Conservation (phyloP, 1,139 yeast genomes). For the Yamadazyma pseudoaaseri region DNA sequence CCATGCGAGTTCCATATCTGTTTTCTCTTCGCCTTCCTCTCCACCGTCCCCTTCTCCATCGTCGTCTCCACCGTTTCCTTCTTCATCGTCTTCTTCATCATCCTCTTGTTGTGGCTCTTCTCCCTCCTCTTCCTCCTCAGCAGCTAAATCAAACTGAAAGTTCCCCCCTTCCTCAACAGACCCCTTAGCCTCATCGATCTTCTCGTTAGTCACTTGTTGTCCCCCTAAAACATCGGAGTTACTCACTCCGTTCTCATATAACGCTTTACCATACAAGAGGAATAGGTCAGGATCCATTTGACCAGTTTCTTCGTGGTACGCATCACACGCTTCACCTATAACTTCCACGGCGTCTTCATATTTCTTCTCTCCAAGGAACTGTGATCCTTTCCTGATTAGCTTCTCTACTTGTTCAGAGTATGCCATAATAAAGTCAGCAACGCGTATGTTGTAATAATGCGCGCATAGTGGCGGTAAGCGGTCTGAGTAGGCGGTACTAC, state of each 20-base stretch:
- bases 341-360: conserved; percentile 69
- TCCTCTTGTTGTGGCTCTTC: conserved; percentile 23
- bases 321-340: conserved; percentile 75
- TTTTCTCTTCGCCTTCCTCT: conserved; percentile 50
- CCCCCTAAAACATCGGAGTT: conserved; percentile 82
- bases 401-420: conserved; percentile 14
- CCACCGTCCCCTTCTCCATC: conserved; percentile 25
- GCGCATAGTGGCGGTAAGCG: no score
- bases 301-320: conserved; percentile 45
- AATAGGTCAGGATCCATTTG: conserved; percentile 71
- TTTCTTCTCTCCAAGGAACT: conserved; percentile 53
- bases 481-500: no score
- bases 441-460: no score
- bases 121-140: conserved; percentile 43
- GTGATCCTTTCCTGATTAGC: conserved; percentile 36
- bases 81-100: conserved; percentile 28
- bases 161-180: conserved; percentile 24
- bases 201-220: conserved; percentile 24
- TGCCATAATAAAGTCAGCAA: no score
- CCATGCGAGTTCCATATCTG: conserved; percentile 88
- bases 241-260: conserved; percentile 75
- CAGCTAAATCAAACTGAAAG: conserved; percentile 59
- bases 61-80: conserved; percentile 27
- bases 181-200: conserved; percentile 15
- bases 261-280: conserved; percentile 74